These are phyloP conservation scores for Mycosarcoma mackinlayi DNA, from an alignment of 1,284 basidiomycete species.

Conservation along the genomic window DNA sequence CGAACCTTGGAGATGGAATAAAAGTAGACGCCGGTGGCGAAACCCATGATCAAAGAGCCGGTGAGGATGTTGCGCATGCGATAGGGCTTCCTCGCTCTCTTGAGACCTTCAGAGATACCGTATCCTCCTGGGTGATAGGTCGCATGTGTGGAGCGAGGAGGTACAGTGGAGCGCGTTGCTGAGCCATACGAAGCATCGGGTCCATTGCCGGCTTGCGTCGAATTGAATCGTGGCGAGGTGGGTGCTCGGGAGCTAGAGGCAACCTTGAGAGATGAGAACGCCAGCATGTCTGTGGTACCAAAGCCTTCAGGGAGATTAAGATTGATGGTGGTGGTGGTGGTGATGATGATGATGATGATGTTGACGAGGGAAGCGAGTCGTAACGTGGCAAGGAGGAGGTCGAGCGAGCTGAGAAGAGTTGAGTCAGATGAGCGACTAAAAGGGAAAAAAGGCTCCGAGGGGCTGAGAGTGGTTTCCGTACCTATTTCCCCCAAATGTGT, in stretches of 20 bases:
- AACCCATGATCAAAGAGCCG: slow-evolving; percentile 78
- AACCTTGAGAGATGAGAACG: slow-evolving; percentile 12
- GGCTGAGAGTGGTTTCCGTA: too few species aligned
- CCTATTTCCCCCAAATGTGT: too few species aligned
- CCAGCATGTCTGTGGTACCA: slow-evolving; percentile 10
- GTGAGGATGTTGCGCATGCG: slow-evolving; percentile 81
- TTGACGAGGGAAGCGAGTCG: too few species aligned
- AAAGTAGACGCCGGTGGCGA: slow-evolving; percentile 85
- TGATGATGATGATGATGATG: too few species aligned
- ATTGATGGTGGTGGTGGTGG: too few species aligned
- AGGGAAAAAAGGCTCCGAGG: neutral
- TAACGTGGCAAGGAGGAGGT: neutral
- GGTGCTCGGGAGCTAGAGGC: slow-evolving; percentile 9
- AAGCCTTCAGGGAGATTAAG: neutral
- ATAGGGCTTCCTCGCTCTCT: slow-evolving; percentile 87
- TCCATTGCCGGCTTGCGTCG: slow-evolving; percentile 31
- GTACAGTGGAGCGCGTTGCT: slow-evolving; percentile 41
- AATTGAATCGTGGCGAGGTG: slow-evolving; percentile 21
- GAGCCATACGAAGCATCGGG: slow-evolving; percentile 18
- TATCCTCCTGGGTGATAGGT: slow-evolving; percentile 58
- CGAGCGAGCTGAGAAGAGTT: too few species aligned
- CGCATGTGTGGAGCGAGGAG: slow-evolving; percentile 51
- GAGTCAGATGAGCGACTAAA: too few species aligned
- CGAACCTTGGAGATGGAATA: slow-evolving; percentile 78
- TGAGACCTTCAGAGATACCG: slow-evolving; percentile 71